These are phyloP conservation scores for Aspergillus sp. DNA, from an alignment of 2,329 filamentous ascomycete species.

Conservation along the genomic window DNA sequence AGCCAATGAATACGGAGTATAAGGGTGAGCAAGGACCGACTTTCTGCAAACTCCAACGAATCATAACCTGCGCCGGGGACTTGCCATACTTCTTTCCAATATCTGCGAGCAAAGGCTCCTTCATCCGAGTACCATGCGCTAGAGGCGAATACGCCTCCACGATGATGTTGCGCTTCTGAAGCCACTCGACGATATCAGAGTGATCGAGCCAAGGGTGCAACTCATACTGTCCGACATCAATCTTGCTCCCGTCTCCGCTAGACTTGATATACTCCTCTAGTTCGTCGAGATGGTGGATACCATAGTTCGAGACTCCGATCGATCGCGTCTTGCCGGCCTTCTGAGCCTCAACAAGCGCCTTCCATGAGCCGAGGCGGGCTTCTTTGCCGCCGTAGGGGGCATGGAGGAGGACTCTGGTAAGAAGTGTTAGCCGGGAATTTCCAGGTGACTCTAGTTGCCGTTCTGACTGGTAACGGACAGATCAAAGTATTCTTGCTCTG, in stretches of 20 bases:
- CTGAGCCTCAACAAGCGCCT: constrained; percentile 76
- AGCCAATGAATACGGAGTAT: neutral
- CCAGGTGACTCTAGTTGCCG: neutral
- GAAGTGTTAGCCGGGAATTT: neutral
- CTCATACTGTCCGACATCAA: constrained; percentile 80
- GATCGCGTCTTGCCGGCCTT: constrained; percentile 70
- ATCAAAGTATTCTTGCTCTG: constrained; percentile 75
- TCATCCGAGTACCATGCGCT: constrained; percentile 71
- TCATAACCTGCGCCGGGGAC: constrained; percentile 73
- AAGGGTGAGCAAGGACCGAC: constrained; percentile 46
- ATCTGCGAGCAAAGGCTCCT: constrained; percentile 64
- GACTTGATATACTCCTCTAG: constrained; percentile 56
- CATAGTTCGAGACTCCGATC: constrained; percentile 79
- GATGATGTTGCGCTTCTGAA: constrained; percentile 68
- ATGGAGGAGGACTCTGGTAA: constrained; percentile 67
- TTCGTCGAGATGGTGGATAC: constrained; percentile 74
- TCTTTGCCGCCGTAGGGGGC: constrained; percentile 75
- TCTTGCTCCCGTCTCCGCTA: constrained; percentile 64
- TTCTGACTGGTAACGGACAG: constrained; percentile 51
- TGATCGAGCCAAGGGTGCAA: constrained; percentile 83
- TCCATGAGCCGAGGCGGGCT: constrained; percentile 73
- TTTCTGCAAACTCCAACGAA: constrained; percentile 82
- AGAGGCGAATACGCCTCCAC: constrained; percentile 82
- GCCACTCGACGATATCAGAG: constrained; percentile 67
- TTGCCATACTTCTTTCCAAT: constrained; percentile 71